These are phyloP conservation scores for Durio zibethinus DNA, from an alignment of 345 rosid species.

Conservation along the genomic window DNA sequence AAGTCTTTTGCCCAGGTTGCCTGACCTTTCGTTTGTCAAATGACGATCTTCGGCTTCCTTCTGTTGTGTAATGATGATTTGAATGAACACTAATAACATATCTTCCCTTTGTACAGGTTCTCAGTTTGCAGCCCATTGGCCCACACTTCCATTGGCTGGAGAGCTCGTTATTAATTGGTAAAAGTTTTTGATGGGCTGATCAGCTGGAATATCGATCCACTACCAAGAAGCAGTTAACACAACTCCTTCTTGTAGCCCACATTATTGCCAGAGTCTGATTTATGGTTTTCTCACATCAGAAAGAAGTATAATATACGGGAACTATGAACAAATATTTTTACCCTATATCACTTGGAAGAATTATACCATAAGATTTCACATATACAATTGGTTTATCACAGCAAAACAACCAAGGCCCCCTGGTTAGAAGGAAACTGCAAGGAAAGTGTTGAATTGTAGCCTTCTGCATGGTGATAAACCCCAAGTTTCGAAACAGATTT, in stretches of 20 bases:
- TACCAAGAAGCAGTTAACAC: neutral
- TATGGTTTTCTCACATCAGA: neutral
- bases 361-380: neutral
- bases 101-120: too few species aligned
- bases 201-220: neutral
- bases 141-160: neutral
- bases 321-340: too few species aligned
- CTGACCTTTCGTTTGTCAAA: too few species aligned
- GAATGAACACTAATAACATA: neutral
- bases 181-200: neutral
- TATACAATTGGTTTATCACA: neutral
- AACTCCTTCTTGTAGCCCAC: neutral
- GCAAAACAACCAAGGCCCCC: neutral
- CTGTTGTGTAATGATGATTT: neutral
- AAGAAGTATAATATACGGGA: neutral
- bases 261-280: too few species aligned
- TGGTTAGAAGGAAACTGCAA: conserved; percentile 9
- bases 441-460: conserved; percentile 16
- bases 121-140: neutral
- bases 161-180: neutral
- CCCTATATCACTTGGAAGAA: neutral
- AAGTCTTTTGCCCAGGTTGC: too few species aligned
- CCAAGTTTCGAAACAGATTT: neutral
- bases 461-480: neutral
- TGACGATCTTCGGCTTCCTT: neutral